Evolutionary conservation across 78 protist genomes (phyloP), one percentile per base, ranked within the genome.

Genomic region (Pelomyxa schiedti): DNA sequence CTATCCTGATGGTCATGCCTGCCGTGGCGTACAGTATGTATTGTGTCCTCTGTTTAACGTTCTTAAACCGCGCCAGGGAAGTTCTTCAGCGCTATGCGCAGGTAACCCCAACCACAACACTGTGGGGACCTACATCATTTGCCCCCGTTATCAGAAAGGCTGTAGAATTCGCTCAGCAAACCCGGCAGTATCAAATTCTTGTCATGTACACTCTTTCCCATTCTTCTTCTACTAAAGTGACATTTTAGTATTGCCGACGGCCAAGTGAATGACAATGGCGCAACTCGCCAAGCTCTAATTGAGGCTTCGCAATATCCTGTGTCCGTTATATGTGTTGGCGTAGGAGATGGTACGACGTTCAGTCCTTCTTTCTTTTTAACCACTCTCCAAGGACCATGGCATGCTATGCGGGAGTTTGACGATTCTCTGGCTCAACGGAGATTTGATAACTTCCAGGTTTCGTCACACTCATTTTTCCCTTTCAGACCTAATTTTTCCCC

Each of bases 71-170:
- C n/a, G n/a, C n/a, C n/a, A n/a, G n/a, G n/a, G 82, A 82, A 39
- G 83, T 77, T 4, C 24, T 86, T 9, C 39, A 81, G 6, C 66
- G 78, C 6, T 86, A 86, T 78, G 71, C 41, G 35, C 87, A 83
- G 37, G 79, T 88, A 35, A 64, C 88, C 16, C 92, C 92, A 30
- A 47, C 42, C 42, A 72, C 83, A 24, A 42, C 53, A 26, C 69
- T 88, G 28, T 36, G 74, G 42, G 95, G 93, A 0, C 95, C 95
- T 53, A 89, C 95, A 35, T 64, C 69, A 32, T 92, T 89, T 65
- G 87, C 86, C 9, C 83, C 87, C n/a, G 26, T 30, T 40, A 83
- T 85, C 42, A 6, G 26, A 16, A 47, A 66, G 24, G 72, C 87
- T 3, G 81, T 84, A 9, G 72, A 74, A 30, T 75, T 84, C 29